Percentiles rank a stretch among this genome's conserved stretches.
phyloP scores from a whole-genome alignment of 148 eudicot species.

The Persicaria tinctoria region DNA sequence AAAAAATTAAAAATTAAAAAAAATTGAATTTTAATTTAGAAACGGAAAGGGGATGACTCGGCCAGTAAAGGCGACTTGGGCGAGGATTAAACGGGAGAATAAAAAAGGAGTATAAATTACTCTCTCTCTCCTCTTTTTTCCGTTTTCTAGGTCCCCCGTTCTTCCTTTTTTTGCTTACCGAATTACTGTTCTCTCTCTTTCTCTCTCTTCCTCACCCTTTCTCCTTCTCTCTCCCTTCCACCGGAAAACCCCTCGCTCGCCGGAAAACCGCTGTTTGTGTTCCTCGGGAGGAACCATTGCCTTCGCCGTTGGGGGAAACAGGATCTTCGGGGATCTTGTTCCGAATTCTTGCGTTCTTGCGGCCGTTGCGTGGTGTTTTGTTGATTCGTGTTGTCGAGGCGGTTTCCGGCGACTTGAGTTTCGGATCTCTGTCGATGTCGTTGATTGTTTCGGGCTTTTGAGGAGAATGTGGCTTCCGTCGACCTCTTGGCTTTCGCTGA shows the following conservation, averaged over 20 bases:
- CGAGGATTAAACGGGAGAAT: constrained; percentile 19
- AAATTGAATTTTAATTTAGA: neutral
- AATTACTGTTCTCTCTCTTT: constrained; percentile 25
- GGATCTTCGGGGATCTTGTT: constrained; percentile 6
- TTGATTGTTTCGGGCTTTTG: constrained; percentile 25
- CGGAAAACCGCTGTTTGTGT: constrained; percentile 27
- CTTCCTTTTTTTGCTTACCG: constrained; percentile 23
- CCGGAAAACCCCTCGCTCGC: constrained; percentile 33
- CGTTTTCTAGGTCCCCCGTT: constrained; percentile 35
- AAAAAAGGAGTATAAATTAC: constrained; percentile 15
- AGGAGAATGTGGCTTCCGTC: constrained; percentile 52
- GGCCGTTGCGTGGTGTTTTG: neutral
- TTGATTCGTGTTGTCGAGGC: constrained; percentile 8
- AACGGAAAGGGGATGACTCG: constrained; percentile 3
- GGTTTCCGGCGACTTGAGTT: constrained; percentile 3
- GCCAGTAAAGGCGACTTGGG: constrained; percentile 17
- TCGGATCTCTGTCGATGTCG: constrained; percentile 33
- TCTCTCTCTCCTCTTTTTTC: constrained; percentile 34
- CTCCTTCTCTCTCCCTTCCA: constrained; percentile 14
- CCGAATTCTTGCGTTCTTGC: neutral
- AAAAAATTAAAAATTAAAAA: neutral
- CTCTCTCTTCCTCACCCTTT: neutral
- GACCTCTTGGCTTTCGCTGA: constrained; percentile 18
- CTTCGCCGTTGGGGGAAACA: constrained; percentile 4
- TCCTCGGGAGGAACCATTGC: neutral